Conservation (phyloP, 2,329 filamentous ascomycete species). For the Fusarium oxysporum region DNA sequence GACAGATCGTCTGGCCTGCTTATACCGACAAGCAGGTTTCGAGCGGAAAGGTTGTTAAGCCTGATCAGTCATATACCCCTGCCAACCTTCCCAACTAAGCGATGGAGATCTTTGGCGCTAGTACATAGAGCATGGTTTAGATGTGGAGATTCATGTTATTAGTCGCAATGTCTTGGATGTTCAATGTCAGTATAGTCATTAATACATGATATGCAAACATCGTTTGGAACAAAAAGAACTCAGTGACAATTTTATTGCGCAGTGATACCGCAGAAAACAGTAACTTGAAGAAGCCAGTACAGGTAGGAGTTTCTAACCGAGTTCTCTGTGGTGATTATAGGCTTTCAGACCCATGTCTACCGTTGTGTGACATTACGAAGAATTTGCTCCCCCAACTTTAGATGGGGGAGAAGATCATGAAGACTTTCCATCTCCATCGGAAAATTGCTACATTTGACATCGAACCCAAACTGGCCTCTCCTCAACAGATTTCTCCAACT, state of each 20-base stretch:
- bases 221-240: rapidly evolving
- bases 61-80: conserved; percentile 60
- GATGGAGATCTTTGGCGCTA: neutral
- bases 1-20: conserved; percentile 61
- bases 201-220: neutral
- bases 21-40: conserved; percentile 64
- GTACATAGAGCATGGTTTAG: neutral
- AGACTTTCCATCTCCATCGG: neutral
- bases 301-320: rapidly evolving
- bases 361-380: neutral
- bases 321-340: rapidly evolving
- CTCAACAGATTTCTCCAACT: neutral
- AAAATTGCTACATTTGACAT: neutral
- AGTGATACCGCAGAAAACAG: rapidly evolving
- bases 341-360: no score
- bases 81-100: conserved; percentile 33
- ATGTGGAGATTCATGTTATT: neutral
- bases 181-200: neutral
- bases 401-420: neutral
- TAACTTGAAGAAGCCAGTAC: neutral
- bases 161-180: neutral
- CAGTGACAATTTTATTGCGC: rapidly evolving
- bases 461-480: rapidly evolving
- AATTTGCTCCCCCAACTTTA: neutral
- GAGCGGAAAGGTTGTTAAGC: conserved; percentile 57